Base-by-base conservation (phyloP, 306 rosid species). In the Adenanthera pavonina region DNA sequence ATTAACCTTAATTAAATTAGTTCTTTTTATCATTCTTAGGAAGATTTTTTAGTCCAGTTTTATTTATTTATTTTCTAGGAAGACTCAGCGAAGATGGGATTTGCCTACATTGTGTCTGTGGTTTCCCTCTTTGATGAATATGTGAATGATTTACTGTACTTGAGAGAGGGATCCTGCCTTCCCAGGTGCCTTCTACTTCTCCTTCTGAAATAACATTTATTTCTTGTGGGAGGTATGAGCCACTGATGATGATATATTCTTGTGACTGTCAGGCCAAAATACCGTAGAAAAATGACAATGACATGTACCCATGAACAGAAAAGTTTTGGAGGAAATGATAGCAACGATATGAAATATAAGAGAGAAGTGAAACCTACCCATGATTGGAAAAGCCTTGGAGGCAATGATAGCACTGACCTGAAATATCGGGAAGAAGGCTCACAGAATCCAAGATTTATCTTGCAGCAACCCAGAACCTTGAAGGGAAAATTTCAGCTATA, bases 121-220 rank as follows among this genome's bases (percentile, higher is more conserved):
- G 89, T 94, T 80, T 94, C 98, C 2, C 81, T 89, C 78, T 94
- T 92, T 47, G 98, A 94, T 77, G 98, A 94, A 84, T 92, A 94
- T 69, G 95, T 84, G 16, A 94, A 94, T 62, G 98, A 94, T 83
- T 84, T 94, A 61, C 95, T 94, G 75, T 87, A 85, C 85, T 76
- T 94, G 91, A 86, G 91, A 78, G 95, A 88, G 81, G 98, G 98
- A 43, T 90, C 98, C 75, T 89, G 97, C 87, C 85, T 94, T 69
- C 97, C 98, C 54, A 92, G 97, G 95, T 92, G 74, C 54, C 62
- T 53, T 75, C 48, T 6, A 43, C 54, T 44, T 60, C 61, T 46
- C 41, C 13, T 13, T 11, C 16, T 15, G 3, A 34, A 34, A 8
- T 17, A 35, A 19, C 16, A 73, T n/a, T 17, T 47, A 48, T 36